Evolutionary conservation across 805 yeast species (phyloP).

Genomic region (Scheffersomyces lignosus): DNA sequence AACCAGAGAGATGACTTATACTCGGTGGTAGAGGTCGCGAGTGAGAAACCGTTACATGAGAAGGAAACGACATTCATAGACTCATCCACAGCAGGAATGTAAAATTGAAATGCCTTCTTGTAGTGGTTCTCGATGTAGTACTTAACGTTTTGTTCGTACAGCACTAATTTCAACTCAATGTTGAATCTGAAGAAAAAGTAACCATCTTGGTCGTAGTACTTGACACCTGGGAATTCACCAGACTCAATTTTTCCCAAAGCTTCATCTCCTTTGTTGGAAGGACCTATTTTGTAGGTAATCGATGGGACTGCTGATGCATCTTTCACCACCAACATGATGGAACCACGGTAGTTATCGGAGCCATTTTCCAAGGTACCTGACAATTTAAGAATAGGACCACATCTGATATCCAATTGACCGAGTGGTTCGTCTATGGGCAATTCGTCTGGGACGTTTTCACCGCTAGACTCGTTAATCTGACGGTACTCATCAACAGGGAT

Average conservation of each 20-base stretch:
- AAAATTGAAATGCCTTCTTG: constrained; percentile 54
- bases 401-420: constrained; percentile 46
- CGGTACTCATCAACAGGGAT: constrained; percentile 31
- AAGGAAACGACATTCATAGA: constrained; percentile 81
- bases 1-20: constrained; percentile 83
- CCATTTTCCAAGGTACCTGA: constrained; percentile 59
- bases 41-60: constrained; percentile 90
- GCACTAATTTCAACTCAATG: constrained; percentile 49
- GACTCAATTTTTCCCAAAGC: constrained; percentile 3
- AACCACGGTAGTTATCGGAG: constrained; percentile 58
- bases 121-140: constrained; percentile 55
- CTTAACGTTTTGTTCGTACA: constrained; percentile 59
- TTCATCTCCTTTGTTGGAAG: constrained; percentile 18
- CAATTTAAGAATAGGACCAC: constrained; percentile 80
- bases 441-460: constrained; percentile 24
- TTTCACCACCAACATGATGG: constrained; percentile 63
- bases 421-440: constrained; percentile 28
- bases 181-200: constrained; percentile 66
- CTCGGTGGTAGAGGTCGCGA: constrained; percentile 61
- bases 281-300: constrained; percentile 38
- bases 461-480: constrained; percentile 22
- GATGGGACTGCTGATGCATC: constrained; percentile 32
- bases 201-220: constrained; percentile 44
- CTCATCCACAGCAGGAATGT: constrained; percentile 59
- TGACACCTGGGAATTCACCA: constrained; percentile 50